Evolutionary conservation across 2,329 filamentous ascomycete genomes (phyloP), one percentile per base, ranked within the genome.

Genomic region (Verticillium klebahnii): DNA sequence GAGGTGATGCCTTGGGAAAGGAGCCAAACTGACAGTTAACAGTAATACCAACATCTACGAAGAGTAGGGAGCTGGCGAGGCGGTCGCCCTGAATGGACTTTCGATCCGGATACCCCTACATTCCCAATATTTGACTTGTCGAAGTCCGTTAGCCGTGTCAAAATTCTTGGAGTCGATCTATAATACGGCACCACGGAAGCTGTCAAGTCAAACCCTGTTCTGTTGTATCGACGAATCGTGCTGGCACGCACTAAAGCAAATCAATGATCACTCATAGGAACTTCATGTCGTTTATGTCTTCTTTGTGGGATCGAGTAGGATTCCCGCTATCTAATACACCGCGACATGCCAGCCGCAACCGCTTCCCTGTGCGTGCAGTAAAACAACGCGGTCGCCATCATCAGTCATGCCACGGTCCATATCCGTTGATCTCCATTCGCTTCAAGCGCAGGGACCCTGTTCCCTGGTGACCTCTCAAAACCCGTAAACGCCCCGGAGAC

Each of bases 21-120:
- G 19, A 52, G 45, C 3, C 8, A 29, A 23, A 11, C 62, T 65
- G 15, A 67, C 61, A 34, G 31, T 56, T 9, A n/a, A 31, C 52
- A 71, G 69, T 56, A 64, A 71, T 59, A 67, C 64, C 62, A 69
- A 71, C 57, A 71, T 71, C 15, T 71, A 71, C 57, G 67, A 69
- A 6, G 64, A 69, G 45, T 70, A 61, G 37, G 60, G 6, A 39
- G 56, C 17, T 17, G 39, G n/a, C n/a, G 39, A 17, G 7, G 39
- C 9, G n/a, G n/a, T n/a, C 45, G 6, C 17, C 17, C 17, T 11
- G 19, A 19, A 23, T 2, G 19, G 19, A 25, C 45, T 29, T 29
- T 29, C 29, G 29, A 29, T 29, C 29, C 29, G 29, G 1, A 29
- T 29, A 1, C 5, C 5, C 5, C 29, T 29, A 52, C 11, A 19